Evolutionary conservation across 2,329 filamentous ascomycete genomes (phyloP).

Genomic region (Paramyrothecium roridum): DNA sequence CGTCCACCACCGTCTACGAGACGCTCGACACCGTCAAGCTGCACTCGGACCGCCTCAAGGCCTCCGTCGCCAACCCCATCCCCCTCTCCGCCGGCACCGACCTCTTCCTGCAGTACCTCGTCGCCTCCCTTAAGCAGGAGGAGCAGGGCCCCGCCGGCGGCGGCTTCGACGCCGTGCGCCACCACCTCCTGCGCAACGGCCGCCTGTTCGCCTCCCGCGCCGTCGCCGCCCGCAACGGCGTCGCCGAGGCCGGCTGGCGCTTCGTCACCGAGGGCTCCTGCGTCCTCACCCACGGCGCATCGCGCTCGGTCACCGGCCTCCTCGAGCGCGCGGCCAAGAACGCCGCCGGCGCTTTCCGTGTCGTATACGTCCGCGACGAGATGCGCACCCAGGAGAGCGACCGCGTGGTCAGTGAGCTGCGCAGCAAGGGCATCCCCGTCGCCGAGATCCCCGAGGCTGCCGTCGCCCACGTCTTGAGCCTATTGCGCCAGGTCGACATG

Average conservation of each 20-base stretch:
- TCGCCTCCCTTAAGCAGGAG: slow-evolving; percentile 65
- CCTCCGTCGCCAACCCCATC: slow-evolving; percentile 80
- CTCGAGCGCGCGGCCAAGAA: slow-evolving; percentile 65
- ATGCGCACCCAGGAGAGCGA: slow-evolving; percentile 59
- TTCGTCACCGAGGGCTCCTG: slow-evolving; percentile 77
- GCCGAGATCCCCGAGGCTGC: slow-evolving; percentile 56
- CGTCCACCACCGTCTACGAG: slow-evolving; percentile 86
- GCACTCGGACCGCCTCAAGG: slow-evolving; percentile 75
- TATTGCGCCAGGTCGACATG: slow-evolving; percentile 57
- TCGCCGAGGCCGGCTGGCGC: slow-evolving; percentile 73
- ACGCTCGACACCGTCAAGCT: slow-evolving; percentile 81
- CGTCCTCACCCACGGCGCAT: slow-evolving; percentile 89
- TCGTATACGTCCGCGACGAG: slow-evolving; percentile 73
- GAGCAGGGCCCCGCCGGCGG: slow-evolving; percentile 18
- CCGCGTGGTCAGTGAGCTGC: slow-evolving; percentile 66
- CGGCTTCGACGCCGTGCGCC: slow-evolving; percentile 74
- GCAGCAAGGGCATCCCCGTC: slow-evolving; percentile 74
- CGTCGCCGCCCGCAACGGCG: slow-evolving; percentile 78
- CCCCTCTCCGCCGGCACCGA: slow-evolving; percentile 92
- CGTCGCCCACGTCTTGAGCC: slow-evolving; percentile 73
- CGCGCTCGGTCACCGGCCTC: slow-evolving; percentile 76
- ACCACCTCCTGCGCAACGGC: slow-evolving; percentile 82
- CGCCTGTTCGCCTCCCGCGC: slow-evolving; percentile 83
- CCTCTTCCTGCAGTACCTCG: slow-evolving; percentile 91
- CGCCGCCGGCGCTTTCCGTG: slow-evolving; percentile 66